Evolutionary conservation across 192 early-diverging fungal genomes (phyloP).

Genomic region (Umbelopsis isabellina): DNA sequence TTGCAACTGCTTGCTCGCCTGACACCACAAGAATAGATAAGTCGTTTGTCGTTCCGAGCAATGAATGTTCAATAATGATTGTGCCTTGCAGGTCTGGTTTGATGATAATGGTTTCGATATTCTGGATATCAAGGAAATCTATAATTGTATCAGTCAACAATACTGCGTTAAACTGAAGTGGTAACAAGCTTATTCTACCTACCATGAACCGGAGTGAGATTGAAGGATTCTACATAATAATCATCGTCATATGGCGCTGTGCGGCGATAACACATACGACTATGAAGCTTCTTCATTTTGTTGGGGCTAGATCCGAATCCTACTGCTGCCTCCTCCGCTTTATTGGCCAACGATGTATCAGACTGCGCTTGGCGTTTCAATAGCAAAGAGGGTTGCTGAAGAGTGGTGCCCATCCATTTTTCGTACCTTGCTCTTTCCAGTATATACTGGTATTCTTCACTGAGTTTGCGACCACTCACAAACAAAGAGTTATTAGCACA

Average conservation of each 20-base stretch:
- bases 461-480: conserved; percentile 38
- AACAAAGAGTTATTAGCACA: conserved; percentile 22
- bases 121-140: neutral
- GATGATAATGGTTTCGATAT: neutral
- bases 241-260: neutral
- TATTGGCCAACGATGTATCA: neutral
- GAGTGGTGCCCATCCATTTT: conserved; percentile 46
- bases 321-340: neutral
- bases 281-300: neutral
- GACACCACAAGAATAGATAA: neutral
- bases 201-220: neutral
- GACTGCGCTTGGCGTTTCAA: conserved; percentile 26
- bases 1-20: neutral
- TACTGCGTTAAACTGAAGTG: neutral
- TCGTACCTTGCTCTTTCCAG: conserved; percentile 45
- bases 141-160: neutral
- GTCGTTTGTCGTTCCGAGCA: neutral
- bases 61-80: neutral
- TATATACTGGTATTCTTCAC: conserved; percentile 58
- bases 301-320: neutral
- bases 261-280: neutral
- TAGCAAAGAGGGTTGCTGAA: conserved; percentile 47
- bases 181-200: neutral
- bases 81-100: neutral
- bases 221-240: neutral